Evolutionary conservation across 345 rosid genomes (phyloP).

Genomic region (Bruguiera sexangula): DNA sequence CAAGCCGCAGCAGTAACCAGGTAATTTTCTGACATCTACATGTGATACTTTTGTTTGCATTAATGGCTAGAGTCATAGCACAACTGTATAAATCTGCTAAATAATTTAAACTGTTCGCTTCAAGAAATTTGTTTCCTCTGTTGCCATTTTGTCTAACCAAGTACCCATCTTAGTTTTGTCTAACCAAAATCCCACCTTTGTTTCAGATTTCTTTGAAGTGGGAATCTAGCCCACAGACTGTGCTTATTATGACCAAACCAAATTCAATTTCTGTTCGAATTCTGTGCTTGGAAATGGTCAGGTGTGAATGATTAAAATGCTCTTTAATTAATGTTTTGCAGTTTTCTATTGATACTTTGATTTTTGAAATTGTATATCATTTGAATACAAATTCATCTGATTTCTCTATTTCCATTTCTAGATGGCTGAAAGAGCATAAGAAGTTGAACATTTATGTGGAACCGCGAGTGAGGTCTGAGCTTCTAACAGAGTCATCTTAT

Average conservation of each 20-base stretch:
- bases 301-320: slow-evolving; percentile 41
- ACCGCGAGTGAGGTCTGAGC: slow-evolving; percentile 77
- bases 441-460: slow-evolving; percentile 75
- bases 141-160: slow-evolving; percentile 19
- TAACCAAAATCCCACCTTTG: slow-evolving; percentile 23
- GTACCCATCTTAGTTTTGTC: slow-evolving; percentile 4
- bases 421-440: slow-evolving; percentile 85
- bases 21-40: slow-evolving; percentile 32
- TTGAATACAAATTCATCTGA: slow-evolving; percentile 1
- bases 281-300: slow-evolving; percentile 79
- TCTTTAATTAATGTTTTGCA: slow-evolving; percentile 6
- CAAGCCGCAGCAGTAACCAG: slow-evolving; percentile 92
- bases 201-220: slow-evolving; percentile 91
- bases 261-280: slow-evolving; percentile 73
- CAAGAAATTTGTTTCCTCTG: not conserved
- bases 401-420: slow-evolving; percentile 30
- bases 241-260: slow-evolving; percentile 88
- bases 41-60: not conserved
- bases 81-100: not conserved
- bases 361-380: slow-evolving; percentile 3
- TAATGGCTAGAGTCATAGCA: not conserved
- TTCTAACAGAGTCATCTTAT: slow-evolving; percentile 71
- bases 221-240: slow-evolving; percentile 88
- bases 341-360: not conserved
- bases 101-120: no score